Evolutionary conservation across 2,329 filamentous ascomycete species (phyloP).

Genomic region (Aspergillus viridinutans): DNA sequence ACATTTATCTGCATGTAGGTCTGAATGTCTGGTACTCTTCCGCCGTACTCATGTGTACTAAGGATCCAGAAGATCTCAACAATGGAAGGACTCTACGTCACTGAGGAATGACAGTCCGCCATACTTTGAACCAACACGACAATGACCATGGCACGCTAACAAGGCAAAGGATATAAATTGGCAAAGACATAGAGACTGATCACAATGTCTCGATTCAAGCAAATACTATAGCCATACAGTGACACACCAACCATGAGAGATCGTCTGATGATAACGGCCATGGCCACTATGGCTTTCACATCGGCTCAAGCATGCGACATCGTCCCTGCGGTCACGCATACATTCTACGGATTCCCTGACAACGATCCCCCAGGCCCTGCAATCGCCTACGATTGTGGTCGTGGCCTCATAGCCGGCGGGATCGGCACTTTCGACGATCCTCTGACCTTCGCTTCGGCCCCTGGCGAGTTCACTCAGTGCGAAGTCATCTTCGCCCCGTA

Average conservation of each 20-base stretch:
- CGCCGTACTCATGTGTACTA: not conserved
- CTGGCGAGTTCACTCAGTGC: constrained; percentile 39
- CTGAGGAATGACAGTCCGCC: not conserved
- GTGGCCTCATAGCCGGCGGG: constrained; percentile 38
- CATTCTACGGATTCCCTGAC: constrained; percentile 42
- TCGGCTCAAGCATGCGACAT: not conserved
- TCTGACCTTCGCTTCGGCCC: constrained; percentile 42
- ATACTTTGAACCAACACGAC: not conserved
- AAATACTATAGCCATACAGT: too few relatives aligned
- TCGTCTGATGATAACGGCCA: not conserved
- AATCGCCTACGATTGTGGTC: constrained; percentile 36
- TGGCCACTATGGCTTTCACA: not conserved
- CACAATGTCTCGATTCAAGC: not conserved
- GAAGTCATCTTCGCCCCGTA: constrained; percentile 46
- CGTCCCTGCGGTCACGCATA: constrained; percentile 26
- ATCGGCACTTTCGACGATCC: constrained; percentile 42
- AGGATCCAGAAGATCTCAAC: not conserved
- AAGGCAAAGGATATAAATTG: not conserved
- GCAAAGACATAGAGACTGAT: not conserved
- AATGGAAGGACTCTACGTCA: not conserved
- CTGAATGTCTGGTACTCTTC: too few relatives aligned
- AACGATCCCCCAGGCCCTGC: constrained; percentile 35
- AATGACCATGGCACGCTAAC: not conserved
- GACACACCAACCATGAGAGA: not conserved
- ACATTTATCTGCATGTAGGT: not conserved